phyloP scores from a whole-genome alignment of 805 yeast genomes.

The Scheffersomyces spartinae region DNA sequence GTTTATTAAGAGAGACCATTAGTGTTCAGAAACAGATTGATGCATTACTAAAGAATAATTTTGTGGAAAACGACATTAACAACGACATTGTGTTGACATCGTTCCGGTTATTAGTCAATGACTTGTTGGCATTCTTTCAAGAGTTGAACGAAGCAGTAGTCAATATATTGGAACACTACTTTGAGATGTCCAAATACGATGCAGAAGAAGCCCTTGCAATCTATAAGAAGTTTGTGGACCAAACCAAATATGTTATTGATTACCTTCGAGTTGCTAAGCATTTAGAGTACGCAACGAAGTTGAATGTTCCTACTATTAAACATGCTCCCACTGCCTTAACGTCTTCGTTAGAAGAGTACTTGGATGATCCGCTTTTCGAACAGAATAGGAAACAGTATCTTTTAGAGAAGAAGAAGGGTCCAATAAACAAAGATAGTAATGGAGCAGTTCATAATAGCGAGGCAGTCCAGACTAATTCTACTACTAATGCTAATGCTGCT shows the following conservation, averaged over 20 bases:
- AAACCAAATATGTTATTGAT: slow-evolving; percentile 79
- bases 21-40: slow-evolving; percentile 76
- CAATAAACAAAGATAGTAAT: not conserved
- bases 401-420: slow-evolving; percentile 39
- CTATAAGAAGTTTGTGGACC: slow-evolving; percentile 74
- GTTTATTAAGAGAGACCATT: slow-evolving; percentile 75
- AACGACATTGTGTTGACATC: slow-evolving; percentile 79
- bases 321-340: slow-evolving; percentile 96
- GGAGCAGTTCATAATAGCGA: slow-evolving; percentile 1
- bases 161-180: slow-evolving; percentile 84
- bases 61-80: slow-evolving; percentile 67
- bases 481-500: slow-evolving; percentile 2
- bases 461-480: slow-evolving; percentile 2
- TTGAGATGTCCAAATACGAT: slow-evolving; percentile 79
- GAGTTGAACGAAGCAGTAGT: slow-evolving; percentile 92
- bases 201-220: slow-evolving; percentile 80
- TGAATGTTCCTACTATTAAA: slow-evolving; percentile 89
- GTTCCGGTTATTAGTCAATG: slow-evolving; percentile 83
- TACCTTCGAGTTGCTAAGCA: slow-evolving; percentile 85
- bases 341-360: slow-evolving; percentile 75
- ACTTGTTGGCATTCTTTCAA: slow-evolving; percentile 76
- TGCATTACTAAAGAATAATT: slow-evolving; percentile 61
- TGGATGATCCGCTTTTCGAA: slow-evolving; percentile 80
- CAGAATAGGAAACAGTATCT: slow-evolving; percentile 66
- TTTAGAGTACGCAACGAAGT: slow-evolving; percentile 72